Percentiles rank a stretch among this genome's conserved stretches.
Evolutionary conservation across 805 yeast species (phyloP).

Genomic region (Ogataea degrootiae): DNA sequence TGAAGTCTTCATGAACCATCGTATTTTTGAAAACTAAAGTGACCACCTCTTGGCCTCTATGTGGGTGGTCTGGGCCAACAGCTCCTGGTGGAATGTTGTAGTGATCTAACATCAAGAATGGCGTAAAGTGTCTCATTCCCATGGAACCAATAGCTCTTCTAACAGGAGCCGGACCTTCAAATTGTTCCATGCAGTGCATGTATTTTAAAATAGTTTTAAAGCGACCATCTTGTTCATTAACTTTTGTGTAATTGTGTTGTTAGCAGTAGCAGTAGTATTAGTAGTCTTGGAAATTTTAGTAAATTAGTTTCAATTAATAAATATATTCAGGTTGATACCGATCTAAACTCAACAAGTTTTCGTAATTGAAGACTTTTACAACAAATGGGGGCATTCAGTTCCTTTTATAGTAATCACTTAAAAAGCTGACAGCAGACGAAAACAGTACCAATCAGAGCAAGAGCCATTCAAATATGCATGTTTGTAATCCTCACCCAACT

Average conservation of each 20-base stretch:
- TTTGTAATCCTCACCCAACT: too few species aligned
- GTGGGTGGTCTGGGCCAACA: conserved; percentile 84
- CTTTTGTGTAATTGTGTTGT: background rate
- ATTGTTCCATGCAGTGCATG: conserved; percentile 59
- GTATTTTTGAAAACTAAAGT: conserved; percentile 62
- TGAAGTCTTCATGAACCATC: conserved; percentile 80
- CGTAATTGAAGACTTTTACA: too few species aligned
- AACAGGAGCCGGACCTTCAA: conserved; percentile 85
- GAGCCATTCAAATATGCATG: too few species aligned
- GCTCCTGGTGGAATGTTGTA: conserved; percentile 58
- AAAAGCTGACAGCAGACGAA: too few species aligned
- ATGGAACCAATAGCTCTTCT: conserved; percentile 74
- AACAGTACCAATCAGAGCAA: too few species aligned
- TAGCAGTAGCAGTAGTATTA: background rate
- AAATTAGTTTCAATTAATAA: background rate
- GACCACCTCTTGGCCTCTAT: conserved; percentile 79
- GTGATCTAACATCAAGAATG: conserved; percentile 79
- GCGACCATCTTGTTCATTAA: conserved; percentile 20
- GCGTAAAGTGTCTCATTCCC: conserved; percentile 68
- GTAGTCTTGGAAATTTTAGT: background rate
- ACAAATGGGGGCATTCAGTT: too few species aligned
- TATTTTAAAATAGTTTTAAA: conserved; percentile 43
- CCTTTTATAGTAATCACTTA: too few species aligned
- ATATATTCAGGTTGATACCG: too few species aligned
- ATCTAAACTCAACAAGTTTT: too few species aligned